phyloP scores from a whole-genome alignment of 257 asterid genomes.

The Anisodus tanguticus region DNA sequence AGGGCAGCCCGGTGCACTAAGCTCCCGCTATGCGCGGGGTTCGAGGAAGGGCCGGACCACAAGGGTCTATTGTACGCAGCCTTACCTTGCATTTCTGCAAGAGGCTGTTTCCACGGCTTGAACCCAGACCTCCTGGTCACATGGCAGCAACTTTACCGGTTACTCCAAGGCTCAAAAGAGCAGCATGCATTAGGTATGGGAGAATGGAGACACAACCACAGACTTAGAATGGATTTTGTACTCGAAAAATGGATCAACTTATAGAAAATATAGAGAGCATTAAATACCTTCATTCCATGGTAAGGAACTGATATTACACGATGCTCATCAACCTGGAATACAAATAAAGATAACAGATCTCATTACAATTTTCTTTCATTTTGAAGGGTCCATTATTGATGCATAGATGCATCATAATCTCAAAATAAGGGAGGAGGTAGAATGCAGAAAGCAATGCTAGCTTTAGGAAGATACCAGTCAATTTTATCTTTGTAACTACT shows the following conservation, averaged over 20 bases:
- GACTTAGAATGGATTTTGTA: neutral
- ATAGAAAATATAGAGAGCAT: slow-evolving; percentile 26
- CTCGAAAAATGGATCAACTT: slow-evolving; percentile 5
- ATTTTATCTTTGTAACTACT: slow-evolving; percentile 3
- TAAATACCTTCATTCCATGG: slow-evolving; percentile 83
- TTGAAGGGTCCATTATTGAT: neutral
- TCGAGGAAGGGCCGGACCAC: too few relatives aligned
- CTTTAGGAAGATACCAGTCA: slow-evolving; percentile 22
- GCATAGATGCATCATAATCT: slow-evolving; percentile 1
- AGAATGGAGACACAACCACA: slow-evolving; percentile 1
- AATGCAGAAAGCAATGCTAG: slow-evolving; percentile 25
- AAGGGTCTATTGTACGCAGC: too few relatives aligned
- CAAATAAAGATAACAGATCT: slow-evolving; percentile 38
- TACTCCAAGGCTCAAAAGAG: slow-evolving; percentile 2
- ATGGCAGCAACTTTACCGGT: too few relatives aligned
- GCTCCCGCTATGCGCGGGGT: too few relatives aligned
- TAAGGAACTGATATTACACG: slow-evolving; percentile 84
- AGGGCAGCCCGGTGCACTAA: too few relatives aligned
- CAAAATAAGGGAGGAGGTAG: neutral
- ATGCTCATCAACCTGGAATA: slow-evolving; percentile 83
- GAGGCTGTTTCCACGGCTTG: too few relatives aligned
- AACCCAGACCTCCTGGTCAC: too few relatives aligned
- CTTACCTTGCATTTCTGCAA: too few relatives aligned
- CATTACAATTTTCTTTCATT: slow-evolving; percentile 5
- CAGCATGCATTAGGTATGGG: neutral